Base-by-base conservation (phyloP, 2,329 filamentous ascomycete species). In the Aspergillus felis region DNA sequence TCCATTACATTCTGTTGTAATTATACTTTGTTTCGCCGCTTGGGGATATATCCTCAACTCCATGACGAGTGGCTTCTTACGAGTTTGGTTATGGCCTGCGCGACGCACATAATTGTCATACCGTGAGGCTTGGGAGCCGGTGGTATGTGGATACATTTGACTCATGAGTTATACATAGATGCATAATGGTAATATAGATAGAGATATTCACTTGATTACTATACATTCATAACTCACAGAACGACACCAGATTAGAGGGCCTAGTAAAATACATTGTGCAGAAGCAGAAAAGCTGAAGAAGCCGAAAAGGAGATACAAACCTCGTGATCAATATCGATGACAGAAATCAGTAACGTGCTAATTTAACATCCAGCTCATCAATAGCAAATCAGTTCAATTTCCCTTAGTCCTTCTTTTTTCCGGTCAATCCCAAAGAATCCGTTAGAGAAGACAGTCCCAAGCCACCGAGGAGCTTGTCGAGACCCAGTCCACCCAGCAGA, bases 401-500 rank as follows among this genome's bases (percentile, higher is more conserved):
- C 24, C 44, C 22, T 25, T 47, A 47, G 20, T 46, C 22, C 22
- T 24, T 24, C 10, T 47, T 47, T 3, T 27, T 47, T 7, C 44
- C 44, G 3, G 44, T 75, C 54, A 79, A 54, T 14, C 70, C 70
- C 50, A 73, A 58, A 9, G 75, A 68, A 51, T 75, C 71, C 3
- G 76, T 77, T 47, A 79, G 56, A 53, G 73, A 68, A 2, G 79
- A 79, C 10, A 92, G 76, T 32, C 82, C 82, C 12, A 84, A 71
- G 48, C 75, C 71, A 47, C 79, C 77, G 6, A 78, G 71, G 32
- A 84, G 60, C 49, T 76, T 78, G 35, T 82, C 81, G 22, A 87
- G 75, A 5, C 92, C 92, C 28, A 96, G 82, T 1, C 88, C 83
- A 7, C 86, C 85, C 17, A 96, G 82, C 3, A 96, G 79, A 51